Percentiles rank a stretch among this genome's conserved stretches.
Evolutionary conservation across 345 rosid genomes (phyloP).

Genomic region (Dipteronia dyeriana): DNA sequence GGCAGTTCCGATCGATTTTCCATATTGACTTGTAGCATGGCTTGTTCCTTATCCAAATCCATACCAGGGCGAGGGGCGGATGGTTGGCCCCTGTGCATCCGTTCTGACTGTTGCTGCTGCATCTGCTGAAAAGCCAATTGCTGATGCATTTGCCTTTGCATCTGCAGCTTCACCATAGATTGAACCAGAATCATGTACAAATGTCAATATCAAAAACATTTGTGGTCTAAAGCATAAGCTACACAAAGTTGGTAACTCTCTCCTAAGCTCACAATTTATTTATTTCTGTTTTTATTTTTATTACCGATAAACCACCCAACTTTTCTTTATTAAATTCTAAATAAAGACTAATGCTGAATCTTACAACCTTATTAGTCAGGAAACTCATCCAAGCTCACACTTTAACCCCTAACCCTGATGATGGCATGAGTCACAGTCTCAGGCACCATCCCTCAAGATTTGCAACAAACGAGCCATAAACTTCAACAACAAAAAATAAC

Average conservation of each 20-base stretch:
- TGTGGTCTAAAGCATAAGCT: background rate
- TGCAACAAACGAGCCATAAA: background rate
- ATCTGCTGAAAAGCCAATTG: conserved; percentile 56
- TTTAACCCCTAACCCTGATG: background rate
- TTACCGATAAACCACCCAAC: background rate
- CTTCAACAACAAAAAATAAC: background rate
- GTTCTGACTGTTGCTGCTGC: conserved; percentile 53
- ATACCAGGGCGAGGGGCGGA: conserved; percentile 57
- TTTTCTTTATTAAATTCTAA: background rate
- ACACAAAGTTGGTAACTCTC: conserved; percentile 1
- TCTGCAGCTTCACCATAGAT: conserved; percentile 43
- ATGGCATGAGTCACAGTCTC: background rate
- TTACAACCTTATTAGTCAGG: background rate
- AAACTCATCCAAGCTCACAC: background rate
- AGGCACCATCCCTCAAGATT: background rate
- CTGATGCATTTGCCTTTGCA: conserved; percentile 66
- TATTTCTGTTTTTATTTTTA: too few species aligned
- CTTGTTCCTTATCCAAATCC: conserved; percentile 77
- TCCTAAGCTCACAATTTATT: background rate
- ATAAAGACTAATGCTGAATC: background rate
- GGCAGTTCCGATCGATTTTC: conserved; percentile 72
- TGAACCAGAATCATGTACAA: conserved; percentile 4
- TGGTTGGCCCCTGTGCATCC: conserved; percentile 60
- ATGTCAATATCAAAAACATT: background rate
- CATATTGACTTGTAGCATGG: conserved; percentile 73